phyloP scores from a whole-genome alignment of 257 asterid species.

The Mitragyna speciosa region DNA sequence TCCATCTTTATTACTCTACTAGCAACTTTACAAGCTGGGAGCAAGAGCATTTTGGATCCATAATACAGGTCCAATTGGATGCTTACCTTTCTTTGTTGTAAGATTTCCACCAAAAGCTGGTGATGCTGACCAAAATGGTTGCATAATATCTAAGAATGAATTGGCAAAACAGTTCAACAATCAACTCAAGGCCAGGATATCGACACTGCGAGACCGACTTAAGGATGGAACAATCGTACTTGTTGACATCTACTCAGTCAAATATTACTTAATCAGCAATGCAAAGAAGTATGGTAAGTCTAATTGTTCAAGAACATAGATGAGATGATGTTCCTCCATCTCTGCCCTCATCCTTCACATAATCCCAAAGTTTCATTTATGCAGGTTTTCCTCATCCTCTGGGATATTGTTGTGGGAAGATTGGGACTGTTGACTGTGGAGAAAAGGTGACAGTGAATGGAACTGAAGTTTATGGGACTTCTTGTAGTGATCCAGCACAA shows the following conservation, averaged over 20 bases:
- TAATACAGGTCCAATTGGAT: conserved; percentile 31
- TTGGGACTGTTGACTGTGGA: conserved; percentile 17
- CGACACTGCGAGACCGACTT: conserved; percentile 15
- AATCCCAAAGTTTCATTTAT: too few relatives aligned
- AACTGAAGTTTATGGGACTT: conserved; percentile 10
- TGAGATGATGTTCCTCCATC: neutral
- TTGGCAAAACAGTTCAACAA: conserved; percentile 30
- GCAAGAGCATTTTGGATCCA: conserved; percentile 35
- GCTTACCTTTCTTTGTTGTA: conserved; percentile 19
- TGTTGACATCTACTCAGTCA: conserved; percentile 32
- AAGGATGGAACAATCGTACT: conserved; percentile 11
- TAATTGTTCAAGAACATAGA: neutral
- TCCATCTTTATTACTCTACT: neutral
- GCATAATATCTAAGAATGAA: conserved; percentile 17
- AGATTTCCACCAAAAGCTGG: conserved; percentile 13
- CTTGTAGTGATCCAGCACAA: conserved; percentile 27
- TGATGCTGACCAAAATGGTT: conserved; percentile 23
- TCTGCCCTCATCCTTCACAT: neutral
- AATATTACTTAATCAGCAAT: conserved; percentile 24
- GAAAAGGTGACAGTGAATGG: conserved; percentile 19
- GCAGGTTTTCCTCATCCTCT: conserved; percentile 25
- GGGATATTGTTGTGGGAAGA: conserved; percentile 28
- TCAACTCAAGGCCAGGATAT: conserved; percentile 20
- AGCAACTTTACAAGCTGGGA: conserved; percentile 26
- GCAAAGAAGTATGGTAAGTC: conserved; percentile 23